Evolutionary conservation across 2,329 filamentous ascomycete species (phyloP), one percentile per base, ranked within the genome.

Genomic region (Rhynchosporium agropyri): DNA sequence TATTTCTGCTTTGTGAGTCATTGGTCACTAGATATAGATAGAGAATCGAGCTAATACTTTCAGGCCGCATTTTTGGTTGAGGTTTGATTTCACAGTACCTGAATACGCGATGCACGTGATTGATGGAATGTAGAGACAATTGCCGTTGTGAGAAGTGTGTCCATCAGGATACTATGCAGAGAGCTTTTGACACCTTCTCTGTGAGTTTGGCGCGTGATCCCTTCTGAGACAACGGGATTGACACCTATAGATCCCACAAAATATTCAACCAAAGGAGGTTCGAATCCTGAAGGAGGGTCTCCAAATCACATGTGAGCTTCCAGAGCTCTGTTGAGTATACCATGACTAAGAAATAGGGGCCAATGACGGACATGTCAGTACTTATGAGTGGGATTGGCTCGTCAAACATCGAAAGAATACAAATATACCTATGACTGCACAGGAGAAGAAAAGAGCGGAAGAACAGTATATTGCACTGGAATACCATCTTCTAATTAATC

Each of bases 81-180:
- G 76, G 76, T 78, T 68, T 58, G 71, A 51, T 38, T 31, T 20
- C 3, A n/a, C 5, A 38, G 12, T 40, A 26, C 8, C 20, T 20
- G 20, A 20, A 4, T 26, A 40, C 15, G n/a, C 12, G 40, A 29
- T 15, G 43, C 56, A 56, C 28, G 49, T 62, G 60, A 62, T 58
- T 69, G 20, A 70, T 51, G 2, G 33, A 15, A 33, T 43, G 5
- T 28, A 53, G 40, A 74, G 89, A 92, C 70, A 89, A 91, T 71
- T 93, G 90, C 71, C 87, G 86, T 63, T 93, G 89, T 72, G 70
- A 75, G 1, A 74, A 78, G 64, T 92, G 90, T 72, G 80, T 89
- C 29, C 88, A 92, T 74, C 83, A 84, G 62, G 83, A 87, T 65
- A 93, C 90, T 4, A 85, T 81, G 74, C 90, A 93, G 75, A 79